Percentiles rank a stretch among this genome's conserved stretches.
These are phyloP conservation scores for Eucalyptus polybractea DNA, from an alignment of 345 rosid species.

Conservation along the genomic window DNA sequence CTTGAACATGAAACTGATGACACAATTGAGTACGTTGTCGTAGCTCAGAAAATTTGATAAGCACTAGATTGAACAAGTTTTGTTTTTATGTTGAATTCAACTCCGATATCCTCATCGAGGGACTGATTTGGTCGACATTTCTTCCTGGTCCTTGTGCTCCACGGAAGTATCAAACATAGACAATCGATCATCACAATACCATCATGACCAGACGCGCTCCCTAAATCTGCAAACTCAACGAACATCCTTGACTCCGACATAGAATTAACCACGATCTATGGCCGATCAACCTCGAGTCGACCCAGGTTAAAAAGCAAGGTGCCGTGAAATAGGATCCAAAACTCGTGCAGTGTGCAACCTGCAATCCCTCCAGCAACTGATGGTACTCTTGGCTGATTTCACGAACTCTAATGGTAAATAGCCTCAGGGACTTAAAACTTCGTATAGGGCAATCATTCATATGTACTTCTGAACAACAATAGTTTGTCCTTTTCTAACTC, in stretches of 20 bases:
- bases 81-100: background rate
- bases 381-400: background rate
- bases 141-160: background rate
- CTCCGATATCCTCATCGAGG: background rate
- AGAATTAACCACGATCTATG: background rate
- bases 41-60: background rate
- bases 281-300: background rate
- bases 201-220: background rate
- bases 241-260: background rate
- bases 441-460: background rate
- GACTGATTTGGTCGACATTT: background rate
- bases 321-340: background rate
- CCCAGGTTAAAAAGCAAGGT: background rate
- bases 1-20: background rate
- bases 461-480: background rate
- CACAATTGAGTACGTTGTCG: background rate
- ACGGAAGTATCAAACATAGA: background rate
- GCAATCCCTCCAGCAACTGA: background rate
- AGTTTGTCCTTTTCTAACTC: background rate
- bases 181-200: background rate
- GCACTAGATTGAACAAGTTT: background rate
- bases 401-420: background rate
- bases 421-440: background rate
- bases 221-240: background rate
- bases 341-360: background rate